Evolutionary conservation across 495 filamentous ascomycete species (phyloP), one percentile per base, ranked within the genome.

Genomic region (Penicillium turbatum): DNA sequence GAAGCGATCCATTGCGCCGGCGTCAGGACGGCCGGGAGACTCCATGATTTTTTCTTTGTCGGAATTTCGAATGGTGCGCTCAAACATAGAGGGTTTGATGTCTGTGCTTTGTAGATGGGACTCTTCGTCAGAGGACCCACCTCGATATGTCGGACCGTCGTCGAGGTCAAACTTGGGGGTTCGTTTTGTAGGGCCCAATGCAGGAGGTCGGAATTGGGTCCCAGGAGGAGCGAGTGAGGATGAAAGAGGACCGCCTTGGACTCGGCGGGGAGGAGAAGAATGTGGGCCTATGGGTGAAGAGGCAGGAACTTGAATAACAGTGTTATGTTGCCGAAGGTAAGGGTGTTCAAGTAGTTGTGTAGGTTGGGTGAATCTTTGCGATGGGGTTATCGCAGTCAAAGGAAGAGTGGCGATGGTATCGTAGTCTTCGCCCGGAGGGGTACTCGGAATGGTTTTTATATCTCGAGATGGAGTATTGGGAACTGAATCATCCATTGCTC

Each of bases 261-360:
- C 42, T 17, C 65, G 66, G 26, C 68, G 64, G 31, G 72, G 67
- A 31, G 81, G 79, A 37, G 80, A 79, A 17, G 76, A 72, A 15
- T 69, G 57, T 13, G 76, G 66, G 31, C 73, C 75, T 46, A 83
- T 77, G 1, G 89, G 88, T 1, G 90, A 93, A n/a, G 90, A 93
- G 10, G 86, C 87, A 27, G 83, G 83, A 2, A 97, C 91, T 62
- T 95, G 90, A 36, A 97, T 77, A 10, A 84, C 70, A 4, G 86
- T 79, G 40, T 60, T 64, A 40, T 61, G 45, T 7, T 59, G 57
- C 0, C 53, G 55, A 32, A 67, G 61, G 32, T 68, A 64, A 4
- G 68, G 60, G 32, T 57, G 53, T n/a, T 73, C 67, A 35, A 87
- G 61, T 11, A 89, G 74, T 54, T 93, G 89, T 0, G 89, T 92